Evolutionary conservation across 2,329 filamentous ascomycete genomes (phyloP).

Genomic region (Calonectria henricotiae): DNA sequence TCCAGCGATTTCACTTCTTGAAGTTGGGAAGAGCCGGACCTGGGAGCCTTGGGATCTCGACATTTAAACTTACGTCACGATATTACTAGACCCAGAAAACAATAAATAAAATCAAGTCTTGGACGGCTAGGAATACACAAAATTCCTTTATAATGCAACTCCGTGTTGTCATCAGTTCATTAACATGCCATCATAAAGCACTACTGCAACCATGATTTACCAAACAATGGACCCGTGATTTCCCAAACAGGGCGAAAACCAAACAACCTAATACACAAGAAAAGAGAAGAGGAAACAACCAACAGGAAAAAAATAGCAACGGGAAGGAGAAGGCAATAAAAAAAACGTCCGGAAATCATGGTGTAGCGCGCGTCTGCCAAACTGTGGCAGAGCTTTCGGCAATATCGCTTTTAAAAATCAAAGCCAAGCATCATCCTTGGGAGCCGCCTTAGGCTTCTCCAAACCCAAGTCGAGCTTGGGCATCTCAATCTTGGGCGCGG

Average conservation of each 20-base stretch:
- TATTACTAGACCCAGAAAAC: neutral
- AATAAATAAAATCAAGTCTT: neutral
- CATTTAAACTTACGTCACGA: neutral
- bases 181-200: conserved; percentile 59
- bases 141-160: conserved; percentile 42
- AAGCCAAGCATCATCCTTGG: conserved; percentile 56
- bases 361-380: conserved; percentile 33
- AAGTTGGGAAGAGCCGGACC: neutral
- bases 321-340: conserved; percentile 27
- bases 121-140: conserved; percentile 37
- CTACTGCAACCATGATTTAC: conserved; percentile 51
- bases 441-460: conserved; percentile 53
- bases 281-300: conserved; percentile 43
- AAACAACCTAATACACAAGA: conserved; percentile 48
- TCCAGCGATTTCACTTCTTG: neutral
- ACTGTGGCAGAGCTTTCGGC: conserved; percentile 19
- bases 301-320: conserved; percentile 44
- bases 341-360: conserved; percentile 33
- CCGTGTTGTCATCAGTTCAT: conserved; percentile 60
- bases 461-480: conserved; percentile 70
- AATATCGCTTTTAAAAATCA: conserved; percentile 27
- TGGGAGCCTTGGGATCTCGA: neutral
- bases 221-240: conserved; percentile 50
- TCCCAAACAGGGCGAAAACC: conserved; percentile 39
- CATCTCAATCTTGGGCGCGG: conserved; percentile 75